Percentiles rank a stretch among this genome's conserved stretches.
Evolutionary conservation across 257 asterid genomes (phyloP).

Genomic region (Gentiana dahurica): DNA sequence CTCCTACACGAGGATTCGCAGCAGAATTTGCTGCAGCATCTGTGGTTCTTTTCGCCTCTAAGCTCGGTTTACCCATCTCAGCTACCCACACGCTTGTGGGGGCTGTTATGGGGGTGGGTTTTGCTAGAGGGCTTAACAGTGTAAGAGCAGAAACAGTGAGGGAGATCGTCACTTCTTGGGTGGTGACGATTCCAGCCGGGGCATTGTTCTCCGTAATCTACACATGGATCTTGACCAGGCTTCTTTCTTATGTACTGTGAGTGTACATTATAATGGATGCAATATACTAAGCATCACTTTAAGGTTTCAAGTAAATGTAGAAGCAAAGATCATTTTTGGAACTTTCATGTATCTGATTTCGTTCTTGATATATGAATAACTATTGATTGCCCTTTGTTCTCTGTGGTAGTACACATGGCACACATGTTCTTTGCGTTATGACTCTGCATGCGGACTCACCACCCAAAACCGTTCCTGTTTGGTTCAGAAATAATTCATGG

Average conservation of each 20-base stretch:
- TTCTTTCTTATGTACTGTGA: slow-evolving; percentile 46
- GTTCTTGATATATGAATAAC: too few relatives aligned
- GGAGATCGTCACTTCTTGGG: slow-evolving; percentile 91
- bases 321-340: slow-evolving; percentile 2
- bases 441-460: too few relatives aligned
- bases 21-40: slow-evolving; percentile 98
- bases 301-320: slow-evolving; percentile 17
- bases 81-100: slow-evolving; percentile 94
- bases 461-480: neutral
- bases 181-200: slow-evolving; percentile 81
- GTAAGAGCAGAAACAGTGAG: slow-evolving; percentile 86
- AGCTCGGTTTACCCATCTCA: slow-evolving; percentile 81
- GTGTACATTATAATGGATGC: slow-evolving; percentile 10
- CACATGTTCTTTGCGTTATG: too few relatives aligned
- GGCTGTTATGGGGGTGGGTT: slow-evolving; percentile 98
- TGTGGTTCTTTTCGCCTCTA: slow-evolving; percentile 74
- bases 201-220: slow-evolving; percentile 69
- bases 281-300: slow-evolving; percentile 13
- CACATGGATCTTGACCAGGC: slow-evolving; percentile 75
- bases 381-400: too few relatives aligned
- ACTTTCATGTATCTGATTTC: neutral
- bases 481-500: slow-evolving; percentile 39
- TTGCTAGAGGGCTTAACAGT: slow-evolving; percentile 82
- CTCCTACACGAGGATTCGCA: slow-evolving; percentile 92
- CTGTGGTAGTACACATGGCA: too few relatives aligned